Base-by-base conservation (phyloP, 208 protist genomes). In the Acanthamoeba lenticulata region DNA sequence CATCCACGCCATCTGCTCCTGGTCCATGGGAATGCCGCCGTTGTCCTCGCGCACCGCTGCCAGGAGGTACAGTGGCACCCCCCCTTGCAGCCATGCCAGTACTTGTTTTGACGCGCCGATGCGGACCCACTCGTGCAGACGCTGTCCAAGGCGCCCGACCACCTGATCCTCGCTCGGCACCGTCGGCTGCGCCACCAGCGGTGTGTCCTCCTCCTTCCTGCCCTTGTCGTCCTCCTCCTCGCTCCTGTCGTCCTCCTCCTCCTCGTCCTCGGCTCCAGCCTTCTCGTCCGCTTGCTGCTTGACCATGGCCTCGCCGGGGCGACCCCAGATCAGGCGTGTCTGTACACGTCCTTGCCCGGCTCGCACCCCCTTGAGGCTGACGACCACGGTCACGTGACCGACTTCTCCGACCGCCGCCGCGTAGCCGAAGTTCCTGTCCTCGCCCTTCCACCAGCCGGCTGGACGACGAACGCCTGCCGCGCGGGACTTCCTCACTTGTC, bases 1-100 rank as follows among this genome's bases (percentile, higher is more conserved):
- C 74, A 85, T 36, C 74, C 74, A 85, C 36, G 44, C 40, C 74
- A 42, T 6, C 74, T 85, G 74, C 36, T 85, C 74, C n/a, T 7
- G 11, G 11, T 24, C 5, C 11, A 85, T 5, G 36, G 13, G 5
- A 7, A 85, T 6, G 4, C 5, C 34, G 6, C 44, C 4, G 19
- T 32, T 32, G 44, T 85, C 74, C 6, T 85, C 11, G 34, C 6
- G 7, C 27, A 45, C 27, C 6, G 5, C 74, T 24, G 17, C 4
- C 74, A 47, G 40, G 5, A 52, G 74, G 11, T 7, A 5, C 40
- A 85, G 36, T 27, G 74, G 44, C 36, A 85, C 24, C 24, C 74
- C 74, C 5, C 29, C 13, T 42, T 7, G 9, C 17, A 85, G 13
- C 44, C 44, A 85, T 9, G 19, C 5, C 5, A 85, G 44, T 7